Evolutionary conservation across 306 rosid genomes (phyloP), one percentile per base, ranked within the genome.

Genomic region (Cucurbita argyrosperma): DNA sequence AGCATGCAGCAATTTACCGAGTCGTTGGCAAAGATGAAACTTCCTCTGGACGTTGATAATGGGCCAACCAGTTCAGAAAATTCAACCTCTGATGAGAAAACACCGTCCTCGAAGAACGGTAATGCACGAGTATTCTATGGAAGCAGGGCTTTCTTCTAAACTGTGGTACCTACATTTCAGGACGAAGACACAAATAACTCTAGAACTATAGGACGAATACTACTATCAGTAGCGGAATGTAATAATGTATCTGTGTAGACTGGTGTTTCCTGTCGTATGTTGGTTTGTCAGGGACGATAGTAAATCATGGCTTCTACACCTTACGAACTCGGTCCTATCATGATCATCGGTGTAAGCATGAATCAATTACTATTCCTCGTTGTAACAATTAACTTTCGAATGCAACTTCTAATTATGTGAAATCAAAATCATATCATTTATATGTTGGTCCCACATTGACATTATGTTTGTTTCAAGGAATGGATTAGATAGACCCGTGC

Each of bases 1-100:
- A 91, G 99, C 85, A 94, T 94, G 99, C 97, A 94, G 78, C 98
- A 93, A 69, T 88, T 92, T 72, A 93, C 97, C 0, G 98, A 93
- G 87, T 94, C 97, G 60, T 76, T 94, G 82, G 97, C 99, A 4
- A 90, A 91, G 50, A 94, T 91, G 97, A 94, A 94, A 83, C 96
- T 94, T 70, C 99, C 99, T 58, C 72, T 91, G 83, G 99, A 94
- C 85, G 47, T 82, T 12, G 92, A 90, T 50, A 83, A 74, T 65
- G 91, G 91, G 53, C 88, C 90, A 21, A 81, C 90, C 56, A 90
- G 82, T 76, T 90, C 98, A 47, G 96, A 82, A 73, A 85, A 81
- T 80, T 91, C 99, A 47, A 89, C 87, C 89, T 76, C 97, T 9
- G 97, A 89, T 57, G 88, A 80, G 82, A 46, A 59, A 38, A 53